These are phyloP conservation scores for Syzygium grande DNA, from an alignment of 345 rosid species.

Conservation along the genomic window DNA sequence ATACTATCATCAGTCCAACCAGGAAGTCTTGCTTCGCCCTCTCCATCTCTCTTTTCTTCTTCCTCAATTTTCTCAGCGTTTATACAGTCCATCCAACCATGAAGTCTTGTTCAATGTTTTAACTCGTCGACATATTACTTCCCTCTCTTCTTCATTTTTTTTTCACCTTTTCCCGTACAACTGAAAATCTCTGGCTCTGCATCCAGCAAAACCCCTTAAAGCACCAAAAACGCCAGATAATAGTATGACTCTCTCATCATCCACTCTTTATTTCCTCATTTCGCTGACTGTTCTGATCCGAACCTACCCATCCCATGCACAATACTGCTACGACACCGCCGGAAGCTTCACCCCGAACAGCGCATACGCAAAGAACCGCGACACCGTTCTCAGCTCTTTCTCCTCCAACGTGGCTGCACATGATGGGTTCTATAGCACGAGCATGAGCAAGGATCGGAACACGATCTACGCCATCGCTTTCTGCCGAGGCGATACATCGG, in stretches of 20 bases:
- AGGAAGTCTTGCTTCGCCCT: background rate
- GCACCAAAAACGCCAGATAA: too few species aligned
- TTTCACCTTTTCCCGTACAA: too few species aligned
- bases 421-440: background rate
- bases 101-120: too few species aligned
- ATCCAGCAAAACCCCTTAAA: too few species aligned
- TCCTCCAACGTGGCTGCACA: background rate
- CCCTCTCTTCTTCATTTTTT: too few species aligned
- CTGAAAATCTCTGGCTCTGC: too few species aligned
- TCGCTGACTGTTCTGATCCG: background rate
- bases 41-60: background rate
- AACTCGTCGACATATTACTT: too few species aligned
- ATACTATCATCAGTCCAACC: too few species aligned
- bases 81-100: too few species aligned
- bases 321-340: rapidly evolving
- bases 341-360: background rate
- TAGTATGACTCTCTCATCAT: too few species aligned
- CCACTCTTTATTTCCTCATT: background rate
- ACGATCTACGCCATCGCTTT: conserved; percentile 11
- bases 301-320: background rate
- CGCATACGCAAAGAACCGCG: conserved; percentile 11
- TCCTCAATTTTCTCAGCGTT: background rate
- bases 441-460: background rate
- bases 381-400: conserved; percentile 8
- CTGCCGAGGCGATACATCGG: conserved; percentile 23